Base-by-base conservation (phyloP, 345 rosid genomes). In the Brassica carinata region DNA sequence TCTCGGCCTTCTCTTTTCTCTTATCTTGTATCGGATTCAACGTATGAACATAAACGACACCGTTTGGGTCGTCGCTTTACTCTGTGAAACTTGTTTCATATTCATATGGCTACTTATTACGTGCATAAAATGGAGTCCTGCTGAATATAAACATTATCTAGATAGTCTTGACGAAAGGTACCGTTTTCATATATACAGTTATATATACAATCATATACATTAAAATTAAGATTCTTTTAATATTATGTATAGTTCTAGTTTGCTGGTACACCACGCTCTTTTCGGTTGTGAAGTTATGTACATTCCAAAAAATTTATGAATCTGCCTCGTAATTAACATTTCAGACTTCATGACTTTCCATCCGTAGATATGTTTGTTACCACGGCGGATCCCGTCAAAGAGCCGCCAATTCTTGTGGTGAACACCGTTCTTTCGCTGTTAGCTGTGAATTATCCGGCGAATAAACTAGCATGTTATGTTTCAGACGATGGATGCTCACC, bases 81-180 rank as follows among this genome's bases (percentile, higher is more conserved):
- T 81, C 33, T 68, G 72, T 68, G 72, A 68, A 40, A 40, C 57
- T 40, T 68, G 17, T 40, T 68, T 40, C 18, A 67, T 86, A 7
- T 81, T 88, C 76, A 2, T 51, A 1, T 92, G 91, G 91, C 5
- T 81, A 38, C 80, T 89, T 77, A 7, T 55, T n/a, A 27, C 85
- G 43, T 74, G 1, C 81, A 19, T 29, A 51, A 89, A 85, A 81
- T 90, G 97, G 91, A 90, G 64, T 75, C 93, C 89, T 19, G 81
- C 82, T 3, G 66, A 78, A 0, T 78, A 74, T 77, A 79, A 72
- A 74, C 83, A 89, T 1, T 78, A 83, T 74, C 85, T 86, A 0
- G 58, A 92, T 45, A 87, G 83, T 33, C 86, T 89, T 59, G 31
- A 75, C 6, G 63, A 67, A 68, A 38, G 82, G 94, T 87, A 34